Conservation (phyloP, 2,329 filamentous ascomycete genomes). For the Calonectria leucothoes region DNA sequence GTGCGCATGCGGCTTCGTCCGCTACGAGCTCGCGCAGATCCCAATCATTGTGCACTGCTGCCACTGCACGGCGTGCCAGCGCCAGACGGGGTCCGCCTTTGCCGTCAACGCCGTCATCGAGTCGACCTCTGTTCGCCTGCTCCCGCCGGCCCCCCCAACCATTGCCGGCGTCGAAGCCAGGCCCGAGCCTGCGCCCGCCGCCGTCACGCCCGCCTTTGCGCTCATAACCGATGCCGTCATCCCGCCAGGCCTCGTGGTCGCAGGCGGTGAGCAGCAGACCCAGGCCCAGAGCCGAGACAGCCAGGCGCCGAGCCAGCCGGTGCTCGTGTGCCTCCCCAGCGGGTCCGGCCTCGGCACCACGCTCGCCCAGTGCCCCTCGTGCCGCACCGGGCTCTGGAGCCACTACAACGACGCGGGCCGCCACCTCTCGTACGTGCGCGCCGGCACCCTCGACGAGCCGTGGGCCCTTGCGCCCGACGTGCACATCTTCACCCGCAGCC, state of each 20-base stretch:
- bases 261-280: background rate
- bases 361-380: conserved; percentile 56
- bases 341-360: conserved; percentile 54
- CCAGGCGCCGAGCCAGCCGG: too few species aligned
- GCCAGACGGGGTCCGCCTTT: conserved; percentile 54
- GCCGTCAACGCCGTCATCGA: conserved; percentile 58
- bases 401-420: conserved; percentile 51
- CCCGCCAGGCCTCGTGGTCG: conserved; percentile 6
- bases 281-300: too few species aligned
- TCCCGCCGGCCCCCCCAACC: conserved; percentile 40
- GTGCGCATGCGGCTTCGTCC: conserved; percentile 77
- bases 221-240: conserved; percentile 29
- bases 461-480: conserved; percentile 55
- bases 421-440: conserved; percentile 52
- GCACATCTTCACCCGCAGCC: conserved; percentile 57
- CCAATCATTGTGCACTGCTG: conserved; percentile 58
- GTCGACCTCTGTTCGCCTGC: conserved; percentile 46
- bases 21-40: conserved; percentile 73
- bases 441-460: conserved; percentile 56
- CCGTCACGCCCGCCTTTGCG: conserved; percentile 34
- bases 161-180: conserved; percentile 29
- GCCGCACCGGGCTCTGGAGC: conserved; percentile 54
- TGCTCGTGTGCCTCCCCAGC: conserved; percentile 49
- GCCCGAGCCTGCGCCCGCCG: conserved; percentile 22
- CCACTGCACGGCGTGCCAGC: conserved; percentile 60